These are phyloP conservation scores for Didymella sp. DNA, from an alignment of 2,329 filamentous ascomycete genomes.

Conservation along the genomic window DNA sequence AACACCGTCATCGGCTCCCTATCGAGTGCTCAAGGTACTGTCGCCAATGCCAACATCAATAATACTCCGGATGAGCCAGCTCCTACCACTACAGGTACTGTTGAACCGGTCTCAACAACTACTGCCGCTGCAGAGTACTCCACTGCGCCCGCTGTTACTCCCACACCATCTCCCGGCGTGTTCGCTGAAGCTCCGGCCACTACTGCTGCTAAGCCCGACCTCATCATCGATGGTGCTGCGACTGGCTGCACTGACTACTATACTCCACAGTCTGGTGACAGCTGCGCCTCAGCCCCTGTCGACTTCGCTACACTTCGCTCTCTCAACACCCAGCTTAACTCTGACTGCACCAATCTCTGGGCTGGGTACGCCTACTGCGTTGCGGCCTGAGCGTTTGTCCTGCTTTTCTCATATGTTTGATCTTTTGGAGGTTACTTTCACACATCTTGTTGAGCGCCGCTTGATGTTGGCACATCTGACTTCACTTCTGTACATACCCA, in stretches of 20 bases:
- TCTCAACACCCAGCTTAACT: conserved; percentile 44
- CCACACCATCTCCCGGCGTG: not conserved
- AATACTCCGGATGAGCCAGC: not conserved
- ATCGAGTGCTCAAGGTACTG: conserved; percentile 8
- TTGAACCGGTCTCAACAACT: not conserved
- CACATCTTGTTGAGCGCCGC: conserved; percentile 1
- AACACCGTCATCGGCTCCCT: conserved; percentile 12
- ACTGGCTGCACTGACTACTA: conserved; percentile 43
- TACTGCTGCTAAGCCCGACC: conserved; percentile 5
- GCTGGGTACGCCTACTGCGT: conserved; percentile 48
- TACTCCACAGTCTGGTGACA: conserved; percentile 40
- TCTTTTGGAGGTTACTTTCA: conserved; percentile 4
- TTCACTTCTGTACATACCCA: conserved; percentile 18
- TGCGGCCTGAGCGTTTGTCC: not conserved
- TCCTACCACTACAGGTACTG: conserved; percentile 5
- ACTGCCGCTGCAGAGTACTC: not conserved
- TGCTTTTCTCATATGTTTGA: not conserved
- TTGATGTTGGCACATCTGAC: conserved; percentile 11
- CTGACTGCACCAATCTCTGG: conserved; percentile 49
- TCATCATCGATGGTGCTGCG: conserved; percentile 23
- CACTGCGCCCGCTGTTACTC: not conserved
- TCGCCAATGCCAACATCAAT: not conserved
- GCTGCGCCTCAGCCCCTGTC: conserved; percentile 42
- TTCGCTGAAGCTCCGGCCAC: not conserved
- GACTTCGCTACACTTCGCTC: conserved; percentile 34